Conservation (phyloP, 1,139 yeast genomes). For the Pichia sp. region DNA sequence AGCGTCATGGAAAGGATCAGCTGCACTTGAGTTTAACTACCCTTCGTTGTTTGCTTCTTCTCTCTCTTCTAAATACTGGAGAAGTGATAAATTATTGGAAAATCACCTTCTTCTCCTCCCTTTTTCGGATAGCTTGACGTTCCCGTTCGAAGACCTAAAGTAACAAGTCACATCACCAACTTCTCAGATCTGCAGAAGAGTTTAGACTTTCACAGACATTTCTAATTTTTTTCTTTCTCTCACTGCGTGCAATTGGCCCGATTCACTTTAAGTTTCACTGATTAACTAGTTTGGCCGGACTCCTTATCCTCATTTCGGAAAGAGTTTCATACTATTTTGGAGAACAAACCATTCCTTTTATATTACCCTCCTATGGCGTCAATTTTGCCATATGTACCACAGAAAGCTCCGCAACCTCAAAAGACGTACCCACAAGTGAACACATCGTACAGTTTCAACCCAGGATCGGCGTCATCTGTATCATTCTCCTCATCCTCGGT, state of each 20-base stretch:
- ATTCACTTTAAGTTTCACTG: not conserved
- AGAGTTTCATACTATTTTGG: not conserved
- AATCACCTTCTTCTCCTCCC: too few species aligned
- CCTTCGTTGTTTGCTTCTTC: too few species aligned
- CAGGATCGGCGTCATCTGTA: not conserved
- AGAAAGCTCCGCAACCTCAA: not conserved
- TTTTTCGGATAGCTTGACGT: too few species aligned
- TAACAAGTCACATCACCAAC: too few species aligned
- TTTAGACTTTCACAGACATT: not conserved
- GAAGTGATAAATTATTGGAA: too few species aligned
- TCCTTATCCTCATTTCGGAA: not conserved
- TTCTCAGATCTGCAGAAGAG: not conserved
- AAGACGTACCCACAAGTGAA: not conserved
- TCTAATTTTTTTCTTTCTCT: not conserved
- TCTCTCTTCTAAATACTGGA: too few species aligned
- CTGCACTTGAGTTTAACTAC: too few species aligned
- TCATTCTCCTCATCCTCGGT: not conserved
- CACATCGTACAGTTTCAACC: not conserved
- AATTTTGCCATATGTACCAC: not conserved
- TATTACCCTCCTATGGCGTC: not conserved
- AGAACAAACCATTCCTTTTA: not conserved
- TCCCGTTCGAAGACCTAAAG: too few species aligned
- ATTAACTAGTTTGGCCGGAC: not conserved
- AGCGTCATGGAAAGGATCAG: too few species aligned
- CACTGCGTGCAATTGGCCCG: not conserved